A percentile compares a stretch with the other conserved stretches of the same genome.
Conservation (phyloP, 495 filamentous ascomycete species). For the Daldinia decipiens region DNA sequence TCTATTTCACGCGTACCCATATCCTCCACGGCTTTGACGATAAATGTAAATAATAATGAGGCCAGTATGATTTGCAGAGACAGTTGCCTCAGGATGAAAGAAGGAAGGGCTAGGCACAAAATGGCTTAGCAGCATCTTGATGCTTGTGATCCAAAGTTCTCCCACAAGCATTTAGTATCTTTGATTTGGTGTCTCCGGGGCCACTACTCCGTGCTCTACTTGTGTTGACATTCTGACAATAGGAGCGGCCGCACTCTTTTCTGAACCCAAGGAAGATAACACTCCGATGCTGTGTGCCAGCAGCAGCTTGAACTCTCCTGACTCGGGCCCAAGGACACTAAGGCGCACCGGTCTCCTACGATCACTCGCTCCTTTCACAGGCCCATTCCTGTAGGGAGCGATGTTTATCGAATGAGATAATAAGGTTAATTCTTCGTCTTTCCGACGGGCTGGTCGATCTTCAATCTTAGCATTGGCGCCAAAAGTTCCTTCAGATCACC, state of each 20-base stretch:
- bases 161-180: no score
- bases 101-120: neutral
- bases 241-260: neutral
- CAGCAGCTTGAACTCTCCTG: constrained; percentile 31
- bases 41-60: neutral
- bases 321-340: constrained; percentile 20
- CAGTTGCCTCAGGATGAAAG: neutral
- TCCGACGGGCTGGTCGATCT: neutral
- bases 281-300: constrained; percentile 2
- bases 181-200: neutral
- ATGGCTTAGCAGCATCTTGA: neutral
- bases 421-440: neutral
- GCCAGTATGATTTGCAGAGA: neutral
- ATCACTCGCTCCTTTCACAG: neutral
- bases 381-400: neutral
- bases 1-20: no score
- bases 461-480: neutral
- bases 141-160: neutral
- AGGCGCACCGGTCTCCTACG: neutral
- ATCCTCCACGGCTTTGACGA: neutral
- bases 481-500: constrained; percentile 13
- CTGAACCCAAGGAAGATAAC: neutral
- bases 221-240: neutral
- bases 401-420: neutral
- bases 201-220: neutral